Conservation (phyloP, 116 monocot species). For the Zostera marina region DNA sequence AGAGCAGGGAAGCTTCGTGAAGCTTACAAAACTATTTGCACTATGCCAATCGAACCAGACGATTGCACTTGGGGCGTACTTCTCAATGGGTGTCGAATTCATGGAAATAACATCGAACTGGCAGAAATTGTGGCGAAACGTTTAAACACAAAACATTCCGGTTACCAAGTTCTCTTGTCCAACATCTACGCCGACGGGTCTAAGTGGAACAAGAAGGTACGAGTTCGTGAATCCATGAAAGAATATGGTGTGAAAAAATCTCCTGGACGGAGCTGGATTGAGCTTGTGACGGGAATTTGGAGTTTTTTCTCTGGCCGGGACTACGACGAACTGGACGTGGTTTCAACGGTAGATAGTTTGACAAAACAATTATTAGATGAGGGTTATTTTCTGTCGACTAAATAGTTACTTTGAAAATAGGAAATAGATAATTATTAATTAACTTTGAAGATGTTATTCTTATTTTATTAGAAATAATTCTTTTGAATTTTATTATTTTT, state of each 20-base stretch:
- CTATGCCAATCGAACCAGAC: slow-evolving; percentile 55
- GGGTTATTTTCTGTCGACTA: slow-evolving; percentile 10
- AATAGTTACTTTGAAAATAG: too few relatives aligned
- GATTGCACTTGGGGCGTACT: slow-evolving; percentile 56
- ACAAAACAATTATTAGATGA: slow-evolving; percentile 9
- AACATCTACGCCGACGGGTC: slow-evolving; percentile 55
- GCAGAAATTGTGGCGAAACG: slow-evolving; percentile 42
- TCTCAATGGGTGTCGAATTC: slow-evolving; percentile 45
- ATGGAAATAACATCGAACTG: slow-evolving; percentile 33
- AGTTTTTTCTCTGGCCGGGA: too few relatives aligned
- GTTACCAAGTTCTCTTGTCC: slow-evolving; percentile 58
- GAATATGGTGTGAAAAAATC: slow-evolving; percentile 42
- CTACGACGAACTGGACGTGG: not conserved
- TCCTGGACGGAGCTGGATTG: slow-evolving; percentile 32
- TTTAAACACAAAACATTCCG: slow-evolving; percentile 37
- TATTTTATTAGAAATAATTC: too few relatives aligned
- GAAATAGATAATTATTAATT: too few relatives aligned
- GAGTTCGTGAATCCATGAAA: slow-evolving; percentile 38
- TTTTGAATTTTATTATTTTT: too few relatives aligned
- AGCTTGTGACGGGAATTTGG: too few relatives aligned
- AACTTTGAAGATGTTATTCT: too few relatives aligned
- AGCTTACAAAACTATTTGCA: slow-evolving; percentile 42
- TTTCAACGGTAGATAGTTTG: not conserved
- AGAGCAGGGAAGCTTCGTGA: slow-evolving; percentile 40
- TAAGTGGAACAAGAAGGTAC: slow-evolving; percentile 27